A percentile compares a stretch with the other conserved stretches of the same genome.
phyloP scores from a whole-genome alignment of 192 early-diverging fungal genomes.

The Diversispora epigaea region DNA sequence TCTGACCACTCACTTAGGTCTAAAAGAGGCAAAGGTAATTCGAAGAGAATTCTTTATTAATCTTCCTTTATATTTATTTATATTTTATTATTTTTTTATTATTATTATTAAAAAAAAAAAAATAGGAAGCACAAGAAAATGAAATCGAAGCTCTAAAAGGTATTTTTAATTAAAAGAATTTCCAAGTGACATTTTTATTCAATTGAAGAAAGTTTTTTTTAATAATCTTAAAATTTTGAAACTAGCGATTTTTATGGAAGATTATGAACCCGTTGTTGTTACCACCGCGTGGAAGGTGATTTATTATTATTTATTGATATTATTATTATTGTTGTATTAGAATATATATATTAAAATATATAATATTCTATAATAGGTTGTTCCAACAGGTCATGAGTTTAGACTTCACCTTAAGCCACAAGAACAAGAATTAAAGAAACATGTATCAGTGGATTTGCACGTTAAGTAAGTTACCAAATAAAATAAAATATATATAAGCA shows the following conservation, averaged over 20 bases:
- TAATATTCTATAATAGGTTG: constrained; percentile 36
- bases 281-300: constrained; percentile 57
- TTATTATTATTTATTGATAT: neutral
- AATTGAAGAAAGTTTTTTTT: neutral
- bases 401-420: constrained; percentile 50
- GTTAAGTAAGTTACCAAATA: constrained; percentile 47
- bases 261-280: constrained; percentile 47
- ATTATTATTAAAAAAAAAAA: neutral
- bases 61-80: neutral
- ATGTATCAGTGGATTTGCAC: constrained; percentile 51
- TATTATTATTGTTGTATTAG: neutral
- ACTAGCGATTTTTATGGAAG: constrained; percentile 63
- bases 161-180: constrained; percentile 41
- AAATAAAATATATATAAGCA: no score
- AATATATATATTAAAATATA: neutral
- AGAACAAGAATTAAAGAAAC: constrained; percentile 46
- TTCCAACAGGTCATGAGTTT: constrained; percentile 49
- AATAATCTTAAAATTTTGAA: neutral
- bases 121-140: constrained; percentile 61
- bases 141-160: constrained; percentile 70
- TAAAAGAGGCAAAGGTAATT: neutral
- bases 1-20: neutral
- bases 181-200: neutral
- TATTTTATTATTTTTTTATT: neutral
- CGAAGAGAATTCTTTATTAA: neutral